phyloP scores from a whole-genome alignment of 2,329 filamentous ascomycete species.

The Westerdykella aurantiaca region DNA sequence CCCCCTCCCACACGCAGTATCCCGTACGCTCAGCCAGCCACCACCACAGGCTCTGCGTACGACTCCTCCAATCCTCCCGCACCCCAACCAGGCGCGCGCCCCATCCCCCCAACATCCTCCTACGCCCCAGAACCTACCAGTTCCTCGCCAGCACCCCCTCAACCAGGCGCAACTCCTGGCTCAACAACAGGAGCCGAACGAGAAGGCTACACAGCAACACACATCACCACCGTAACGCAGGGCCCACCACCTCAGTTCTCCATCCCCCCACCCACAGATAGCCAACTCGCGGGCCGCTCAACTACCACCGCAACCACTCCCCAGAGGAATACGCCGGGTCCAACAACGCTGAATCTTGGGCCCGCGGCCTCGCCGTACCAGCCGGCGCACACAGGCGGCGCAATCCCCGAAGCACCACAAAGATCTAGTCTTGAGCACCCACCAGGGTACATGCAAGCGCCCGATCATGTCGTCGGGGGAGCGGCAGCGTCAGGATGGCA shows the following conservation, averaged over 20 bases:
- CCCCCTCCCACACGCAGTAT: slow-evolving; percentile 34
- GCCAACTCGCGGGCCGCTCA: slow-evolving; percentile 36
- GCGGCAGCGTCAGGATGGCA: slow-evolving; percentile 5
- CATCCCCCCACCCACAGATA: slow-evolving; percentile 35
- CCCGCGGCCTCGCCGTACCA: slow-evolving; percentile 26
- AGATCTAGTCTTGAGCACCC: slow-evolving; percentile 38
- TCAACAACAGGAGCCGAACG: slow-evolving; percentile 20
- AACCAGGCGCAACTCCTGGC: slow-evolving; percentile 32
- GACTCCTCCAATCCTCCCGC: slow-evolving; percentile 22
- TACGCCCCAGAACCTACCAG: slow-evolving; percentile 9
- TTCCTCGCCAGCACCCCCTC: slow-evolving; percentile 26
- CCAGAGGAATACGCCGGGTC: slow-evolving; percentile 18
- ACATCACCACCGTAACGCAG: slow-evolving; percentile 28
- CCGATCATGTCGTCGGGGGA: slow-evolving; percentile 39
- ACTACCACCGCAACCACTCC: slow-evolving; percentile 22
- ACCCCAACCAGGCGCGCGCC: slow-evolving; percentile 39
- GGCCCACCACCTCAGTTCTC: slow-evolving; percentile 36
- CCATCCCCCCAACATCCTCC: slow-evolving; percentile 13
- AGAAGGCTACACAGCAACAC: slow-evolving; percentile 34
- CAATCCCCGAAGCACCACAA: slow-evolving; percentile 6
- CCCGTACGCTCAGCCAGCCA: slow-evolving; percentile 22
- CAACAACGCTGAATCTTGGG: slow-evolving; percentile 37
- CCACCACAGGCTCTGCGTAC: slow-evolving; percentile 24
- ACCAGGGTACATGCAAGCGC: slow-evolving; percentile 45
- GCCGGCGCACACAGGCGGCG: slow-evolving; percentile 16